Percentiles rank a stretch among this genome's conserved stretches.
Evolutionary conservation across 2,329 filamentous ascomycete genomes (phyloP).

Genomic region (Thelonectria olida): DNA sequence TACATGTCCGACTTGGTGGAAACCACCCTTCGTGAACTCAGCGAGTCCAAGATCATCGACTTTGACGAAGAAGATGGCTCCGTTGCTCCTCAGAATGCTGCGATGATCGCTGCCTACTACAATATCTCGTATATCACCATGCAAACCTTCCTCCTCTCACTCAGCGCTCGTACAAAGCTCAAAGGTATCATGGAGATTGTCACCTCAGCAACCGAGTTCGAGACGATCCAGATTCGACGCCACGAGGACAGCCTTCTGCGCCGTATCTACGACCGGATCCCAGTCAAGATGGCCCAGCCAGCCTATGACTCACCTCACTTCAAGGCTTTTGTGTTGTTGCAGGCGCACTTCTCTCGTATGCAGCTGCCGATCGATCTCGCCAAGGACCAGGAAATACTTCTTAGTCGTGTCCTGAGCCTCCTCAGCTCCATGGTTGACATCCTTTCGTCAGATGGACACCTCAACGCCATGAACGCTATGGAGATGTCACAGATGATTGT

Average conservation of each 20-base stretch:
- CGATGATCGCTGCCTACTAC: conserved; percentile 99
- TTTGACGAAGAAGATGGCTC: conserved; percentile 93
- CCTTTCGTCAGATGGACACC: conserved; percentile 91
- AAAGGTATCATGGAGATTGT: conserved; percentile 98
- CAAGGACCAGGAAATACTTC: conserved; percentile 91
- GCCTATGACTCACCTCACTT: conserved; percentile 95
- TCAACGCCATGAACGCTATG: conserved; percentile 99
- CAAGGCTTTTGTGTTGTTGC: conserved; percentile 96
- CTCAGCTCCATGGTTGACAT: conserved; percentile 95
- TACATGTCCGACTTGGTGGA: conserved; percentile 96
- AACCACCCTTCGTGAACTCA: conserved; percentile 87
- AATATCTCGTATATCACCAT: conserved; percentile 99
- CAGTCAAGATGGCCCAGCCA: conserved; percentile 91
- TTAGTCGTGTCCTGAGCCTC: conserved; percentile 85
- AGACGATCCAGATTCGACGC: conserved; percentile 90
- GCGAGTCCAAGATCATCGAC: conserved; percentile 94
- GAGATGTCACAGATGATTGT: conserved; percentile 99
- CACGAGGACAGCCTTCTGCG: conserved; percentile 90
- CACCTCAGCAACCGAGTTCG: conserved; percentile 96
- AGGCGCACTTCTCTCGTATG: conserved; percentile 98
- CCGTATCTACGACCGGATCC: conserved; percentile 92
- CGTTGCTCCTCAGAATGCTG: conserved; percentile 89
- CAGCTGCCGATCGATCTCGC: conserved; percentile 93
- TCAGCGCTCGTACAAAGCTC: conserved; percentile 88
- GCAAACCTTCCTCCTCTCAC: conserved; percentile 95